Conservation (phyloP, 441 rosid genomes). For the Pelargonium cotyledonis region DNA sequence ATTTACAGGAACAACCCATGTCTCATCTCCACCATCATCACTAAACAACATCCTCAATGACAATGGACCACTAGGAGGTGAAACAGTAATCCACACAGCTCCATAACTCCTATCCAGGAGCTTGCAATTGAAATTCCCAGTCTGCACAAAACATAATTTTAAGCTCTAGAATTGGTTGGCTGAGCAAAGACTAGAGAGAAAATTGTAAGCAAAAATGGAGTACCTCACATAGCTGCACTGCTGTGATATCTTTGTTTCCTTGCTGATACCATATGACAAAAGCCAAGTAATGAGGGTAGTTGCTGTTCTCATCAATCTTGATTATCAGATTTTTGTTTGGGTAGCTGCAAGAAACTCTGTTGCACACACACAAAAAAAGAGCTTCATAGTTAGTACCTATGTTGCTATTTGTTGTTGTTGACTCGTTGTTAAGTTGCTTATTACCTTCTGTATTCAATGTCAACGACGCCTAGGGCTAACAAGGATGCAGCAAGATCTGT, state of each 20-base stretch:
- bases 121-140: constrained; percentile 47
- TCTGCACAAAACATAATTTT: constrained; percentile 24
- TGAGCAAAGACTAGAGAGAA: too few relatives aligned
- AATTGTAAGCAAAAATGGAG: neutral
- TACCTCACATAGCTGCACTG: constrained; percentile 71
- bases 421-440: constrained; percentile 1
- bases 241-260: constrained; percentile 58
- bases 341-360: constrained; percentile 62
- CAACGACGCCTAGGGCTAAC: constrained; percentile 45
- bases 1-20: constrained; percentile 52
- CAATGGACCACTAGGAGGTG: constrained; percentile 52
- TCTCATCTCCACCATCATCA: constrained; percentile 44
- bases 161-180: too few relatives aligned
- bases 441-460: constrained; percentile 53
- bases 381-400: neutral
- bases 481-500: constrained; percentile 36
- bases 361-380: constrained; percentile 7
- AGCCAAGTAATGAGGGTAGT: constrained; percentile 51
- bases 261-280: constrained; percentile 61
- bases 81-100: constrained; percentile 52
- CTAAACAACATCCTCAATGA: constrained; percentile 57
- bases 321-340: constrained; percentile 47
- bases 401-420: neutral
- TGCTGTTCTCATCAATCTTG: constrained; percentile 58
- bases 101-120: constrained; percentile 55